Base-by-base conservation (phyloP, 139 green algal species). In the Closterium sp. region DNA sequence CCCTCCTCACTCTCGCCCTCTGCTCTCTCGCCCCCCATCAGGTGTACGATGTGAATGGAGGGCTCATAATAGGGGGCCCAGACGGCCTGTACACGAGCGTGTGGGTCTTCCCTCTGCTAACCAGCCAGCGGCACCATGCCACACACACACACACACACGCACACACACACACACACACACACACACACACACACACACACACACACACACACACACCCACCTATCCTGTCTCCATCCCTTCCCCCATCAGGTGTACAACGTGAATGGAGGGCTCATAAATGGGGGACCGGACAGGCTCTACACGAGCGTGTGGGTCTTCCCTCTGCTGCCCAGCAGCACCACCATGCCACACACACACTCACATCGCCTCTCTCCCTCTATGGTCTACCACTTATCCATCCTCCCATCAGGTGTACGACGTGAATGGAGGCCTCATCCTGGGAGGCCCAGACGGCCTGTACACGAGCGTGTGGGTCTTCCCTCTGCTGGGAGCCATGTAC, bases 51-150 rank as follows among this genome's bases (percentile, higher is more conserved):
- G 62, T 79, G 62, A 79, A 79, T 79, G 62, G 62, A 13, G 62
- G 62, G 11, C 62, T 79, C 62, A 79, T 79, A 24, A 79, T 79
- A 79, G 62, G 62, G 17, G 62, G 62, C 17, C 62, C 62, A 4
- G 62, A 79, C 62, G 62, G 62, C 17, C 62, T 79, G 2, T 79
- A 79, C 62, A 79, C 62, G 17, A 79, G 62, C 17, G 62, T 79
- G 17, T 79, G 62, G 90, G 90, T 92, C 27, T 92, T 92, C n/a
- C 90, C 90, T 42, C 38, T 92, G 38, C 73, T 92, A n/a, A n/a
- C n/a, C n/a, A n/a, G n/a, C n/a, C n/a, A n/a, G n/a, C n/a, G n/a
- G n/a, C n/a, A n/a, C n/a, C n/a, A n/a, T n/a, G n/a, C n/a, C n/a
- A n/a, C n/a, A n/a, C n/a, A n/a, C n/a, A n/a, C n/a, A n/a, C n/a